Evolutionary conservation across 345 rosid genomes (phyloP).

Genomic region (Passiflora organensis): DNA sequence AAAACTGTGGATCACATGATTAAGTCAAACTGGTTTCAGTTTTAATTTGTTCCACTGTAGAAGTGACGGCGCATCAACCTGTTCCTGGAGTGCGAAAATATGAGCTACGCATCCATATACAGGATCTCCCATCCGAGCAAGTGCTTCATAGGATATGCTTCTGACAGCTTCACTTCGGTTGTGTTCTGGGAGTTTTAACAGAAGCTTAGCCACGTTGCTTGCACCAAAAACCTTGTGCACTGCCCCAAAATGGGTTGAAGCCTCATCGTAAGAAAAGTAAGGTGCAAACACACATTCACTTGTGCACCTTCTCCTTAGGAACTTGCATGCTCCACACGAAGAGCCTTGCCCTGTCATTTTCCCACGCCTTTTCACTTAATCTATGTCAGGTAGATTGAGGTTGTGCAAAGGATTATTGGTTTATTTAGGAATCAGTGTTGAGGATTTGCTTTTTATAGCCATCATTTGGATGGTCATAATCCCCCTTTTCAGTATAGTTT

Average conservation of each 20-base stretch:
- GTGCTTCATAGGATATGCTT: constrained; percentile 63
- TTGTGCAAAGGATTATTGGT: constrained; percentile 17
- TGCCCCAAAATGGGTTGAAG: constrained; percentile 57
- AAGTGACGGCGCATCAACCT: constrained; percentile 50
- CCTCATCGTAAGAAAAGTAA: constrained; percentile 63
- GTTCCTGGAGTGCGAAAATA: constrained; percentile 64
- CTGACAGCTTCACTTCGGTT: constrained; percentile 52
- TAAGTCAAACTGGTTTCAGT: constrained; percentile 1
- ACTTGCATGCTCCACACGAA: constrained; percentile 86
- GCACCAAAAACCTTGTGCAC: constrained; percentile 82
- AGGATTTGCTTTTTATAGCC: constrained; percentile 42
- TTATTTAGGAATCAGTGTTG: constrained; percentile 22
- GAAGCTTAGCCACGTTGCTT: constrained; percentile 64
- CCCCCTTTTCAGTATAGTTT: constrained; percentile 20
- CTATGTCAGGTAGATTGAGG: constrained; percentile 20
- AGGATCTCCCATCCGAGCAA: constrained; percentile 58
- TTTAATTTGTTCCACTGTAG: no score
- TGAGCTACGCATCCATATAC: constrained; percentile 62
- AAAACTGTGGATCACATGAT: background rate
- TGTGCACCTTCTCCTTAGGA: constrained; percentile 67
- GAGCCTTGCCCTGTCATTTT: constrained; percentile 69
- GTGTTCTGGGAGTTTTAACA: constrained; percentile 47
- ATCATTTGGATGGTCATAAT: constrained; percentile 16
- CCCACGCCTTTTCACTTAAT: constrained; percentile 24
- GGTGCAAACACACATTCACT: constrained; percentile 68